These are phyloP conservation scores for Crithidia brevicula DNA, from an alignment of 208 protist species.

Conservation along the genomic window DNA sequence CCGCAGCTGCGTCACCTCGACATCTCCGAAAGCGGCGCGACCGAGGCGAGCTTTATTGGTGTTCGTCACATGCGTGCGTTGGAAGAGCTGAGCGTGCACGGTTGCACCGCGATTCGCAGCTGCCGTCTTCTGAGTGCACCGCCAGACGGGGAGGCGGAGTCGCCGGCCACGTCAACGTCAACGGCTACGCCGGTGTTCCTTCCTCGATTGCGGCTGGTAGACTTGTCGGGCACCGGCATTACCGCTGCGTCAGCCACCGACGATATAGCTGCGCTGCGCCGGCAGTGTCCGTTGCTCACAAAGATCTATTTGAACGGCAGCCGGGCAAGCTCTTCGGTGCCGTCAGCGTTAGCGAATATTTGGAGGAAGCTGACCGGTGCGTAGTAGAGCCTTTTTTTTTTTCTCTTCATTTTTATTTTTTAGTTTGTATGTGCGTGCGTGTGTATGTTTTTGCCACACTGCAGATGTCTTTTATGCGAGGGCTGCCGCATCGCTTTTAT, in stretches of 20 bases:
- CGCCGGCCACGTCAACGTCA: background rate
- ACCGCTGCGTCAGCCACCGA: background rate
- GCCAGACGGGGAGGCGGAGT: background rate
- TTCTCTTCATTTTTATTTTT: background rate
- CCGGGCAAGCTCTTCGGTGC: background rate
- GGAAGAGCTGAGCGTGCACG: slow-evolving; percentile 33
- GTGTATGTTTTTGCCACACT: too few relatives aligned
- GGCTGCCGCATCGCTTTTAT: too few relatives aligned
- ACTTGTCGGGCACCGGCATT: slow-evolving; percentile 23
- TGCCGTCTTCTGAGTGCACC: slow-evolving; percentile 1
- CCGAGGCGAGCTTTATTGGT: slow-evolving; percentile 17
- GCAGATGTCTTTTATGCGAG: too few relatives aligned
- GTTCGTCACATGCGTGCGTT: slow-evolving; percentile 23
- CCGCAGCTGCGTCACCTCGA: slow-evolving; percentile 37
- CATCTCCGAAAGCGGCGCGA: slow-evolving; percentile 28
- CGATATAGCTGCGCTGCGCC: slow-evolving; percentile 13
- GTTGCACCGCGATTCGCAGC: slow-evolving; percentile 22
- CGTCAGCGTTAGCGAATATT: slow-evolving; percentile 14
- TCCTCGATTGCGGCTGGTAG: slow-evolving; percentile 23
- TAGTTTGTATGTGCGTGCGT: background rate
- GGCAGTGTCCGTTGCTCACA: slow-evolving; percentile 21
- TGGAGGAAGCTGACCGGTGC: slow-evolving; percentile 3
- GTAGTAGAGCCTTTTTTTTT: background rate
- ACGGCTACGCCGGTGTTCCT: background rate
- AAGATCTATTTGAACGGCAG: slow-evolving; percentile 6